phyloP scores from a whole-genome alignment of 2,329 filamentous ascomycete species.

The Alternaria novae-zelandiae region DNA sequence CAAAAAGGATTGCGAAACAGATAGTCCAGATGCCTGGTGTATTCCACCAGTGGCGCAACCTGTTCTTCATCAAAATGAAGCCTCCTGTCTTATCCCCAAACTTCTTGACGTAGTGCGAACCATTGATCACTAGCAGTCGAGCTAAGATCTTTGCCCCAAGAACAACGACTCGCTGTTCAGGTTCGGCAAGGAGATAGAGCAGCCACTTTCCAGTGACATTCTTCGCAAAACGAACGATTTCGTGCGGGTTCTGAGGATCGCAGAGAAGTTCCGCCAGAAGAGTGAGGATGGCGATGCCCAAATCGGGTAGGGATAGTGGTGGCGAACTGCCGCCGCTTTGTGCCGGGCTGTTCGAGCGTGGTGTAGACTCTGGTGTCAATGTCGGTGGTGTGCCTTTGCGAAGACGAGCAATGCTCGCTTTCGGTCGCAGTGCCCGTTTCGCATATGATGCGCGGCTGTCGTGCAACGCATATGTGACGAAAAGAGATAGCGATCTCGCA shows the following conservation, averaged over 20 bases:
- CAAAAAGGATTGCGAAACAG: conserved; percentile 88
- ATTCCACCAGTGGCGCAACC: conserved; percentile 88
- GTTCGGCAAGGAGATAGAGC: conserved; percentile 86
- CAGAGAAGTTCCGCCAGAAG: conserved; percentile 82
- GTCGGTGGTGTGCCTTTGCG: conserved; percentile 36
- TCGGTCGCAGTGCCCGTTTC: conserved; percentile 43
- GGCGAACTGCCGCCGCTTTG: conserved; percentile 22
- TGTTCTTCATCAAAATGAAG: conserved; percentile 82
- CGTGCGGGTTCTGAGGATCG: conserved; percentile 68
- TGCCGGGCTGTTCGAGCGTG: conserved; percentile 41
- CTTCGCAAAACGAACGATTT: conserved; percentile 86
- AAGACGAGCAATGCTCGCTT: conserved; percentile 41
- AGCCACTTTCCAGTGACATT: conserved; percentile 98
- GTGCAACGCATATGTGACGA: conserved; percentile 91
- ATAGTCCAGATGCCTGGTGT: conserved; percentile 84
- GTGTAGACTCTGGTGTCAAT: conserved; percentile 37
- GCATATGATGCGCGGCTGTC: conserved; percentile 57
- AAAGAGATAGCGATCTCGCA: conserved; percentile 84
- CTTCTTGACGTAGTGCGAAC: conserved; percentile 80
- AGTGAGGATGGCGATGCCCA: conserved; percentile 76
- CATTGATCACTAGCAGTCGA: conserved; percentile 82
- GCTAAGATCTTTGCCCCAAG: conserved; percentile 83
- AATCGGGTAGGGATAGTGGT: conserved; percentile 65
- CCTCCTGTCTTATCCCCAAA: conserved; percentile 87
- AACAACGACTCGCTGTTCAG: conserved; percentile 81